Evolutionary conservation across 495 filamentous ascomycete genomes (phyloP), one percentile per base, ranked within the genome.

Genomic region (Echria macrotheca): DNA sequence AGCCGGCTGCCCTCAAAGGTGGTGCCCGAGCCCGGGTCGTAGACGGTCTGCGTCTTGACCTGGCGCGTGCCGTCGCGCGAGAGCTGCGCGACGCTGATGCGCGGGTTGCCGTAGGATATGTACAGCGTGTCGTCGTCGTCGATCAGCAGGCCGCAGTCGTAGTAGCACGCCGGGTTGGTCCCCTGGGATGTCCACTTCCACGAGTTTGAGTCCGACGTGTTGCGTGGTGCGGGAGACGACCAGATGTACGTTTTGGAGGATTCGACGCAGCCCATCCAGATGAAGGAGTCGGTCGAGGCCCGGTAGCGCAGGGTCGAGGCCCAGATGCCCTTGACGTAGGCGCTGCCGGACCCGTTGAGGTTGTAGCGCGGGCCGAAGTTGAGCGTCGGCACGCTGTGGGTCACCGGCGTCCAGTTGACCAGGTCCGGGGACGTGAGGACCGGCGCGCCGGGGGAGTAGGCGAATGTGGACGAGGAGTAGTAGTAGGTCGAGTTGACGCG

Each of bases 371-470:
- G 36, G 21, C 67, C 70, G 40, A 72, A 81, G 32, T 69, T 57
- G 9, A 82, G 70, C 1, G 42, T 54, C 0, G 78, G 80, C 0
- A 83, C 68, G 8, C 72, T 73, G 56, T 82, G 78, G 0, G 70
- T 63, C 42, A 79, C 67, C 19, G 65, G 68, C 24, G 77, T 72
- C 79, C 78, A 82, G 59, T 79, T 74, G 18, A 73, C 65, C 1
- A 83, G 72, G 56, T 83, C 74, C 49, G 69, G 71, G 1, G 78
- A 81, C 12, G 64, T 65, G 4, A 83, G 67, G 18, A 83, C 64
- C 2, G 80, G 79, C 0, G 80, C 80, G 39, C 80, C 79, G 4
- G 78, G 80, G 7, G 76, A 80, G 56, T 75, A 80, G 47, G 74
- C 70, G 57, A 81, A 73, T 12, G 68, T 79, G 8, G 76, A 80